Conservation (phyloP, 306 rosid genomes). For the Lathyrus tuberosus region DNA sequence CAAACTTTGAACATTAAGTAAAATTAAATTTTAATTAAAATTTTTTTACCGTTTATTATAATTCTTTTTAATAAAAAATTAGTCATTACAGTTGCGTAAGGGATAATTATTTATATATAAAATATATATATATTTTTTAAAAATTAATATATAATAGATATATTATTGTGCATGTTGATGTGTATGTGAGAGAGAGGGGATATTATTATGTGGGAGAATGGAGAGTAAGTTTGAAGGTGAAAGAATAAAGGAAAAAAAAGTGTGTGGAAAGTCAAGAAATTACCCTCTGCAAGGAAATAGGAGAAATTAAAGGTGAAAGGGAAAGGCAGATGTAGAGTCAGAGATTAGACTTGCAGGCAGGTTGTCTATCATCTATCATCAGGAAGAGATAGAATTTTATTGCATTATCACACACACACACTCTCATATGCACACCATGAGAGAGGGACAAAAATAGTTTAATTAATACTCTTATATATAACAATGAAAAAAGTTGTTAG, state of each 20-base stretch:
- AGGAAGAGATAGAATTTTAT: conserved; percentile 27
- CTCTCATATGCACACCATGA: no score
- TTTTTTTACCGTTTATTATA: no score
- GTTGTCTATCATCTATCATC: conserved; percentile 45
- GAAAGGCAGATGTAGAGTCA: conserved; percentile 54
- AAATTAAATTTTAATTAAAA: no score
- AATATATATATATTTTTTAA: conserved; percentile 7
- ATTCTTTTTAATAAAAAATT: no score
- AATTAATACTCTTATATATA: no score
- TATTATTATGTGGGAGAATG: conserved; percentile 37
- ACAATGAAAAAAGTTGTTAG: no score
- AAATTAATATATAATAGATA: conserved; percentile 32
- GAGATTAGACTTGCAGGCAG: conserved; percentile 55
- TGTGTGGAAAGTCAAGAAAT: conserved; percentile 48
- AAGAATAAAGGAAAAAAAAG: conserved; percentile 36
- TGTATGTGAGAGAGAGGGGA: not conserved
- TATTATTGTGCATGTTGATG: conserved; percentile 21
- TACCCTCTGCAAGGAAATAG: conserved; percentile 54
- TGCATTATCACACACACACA: no score
- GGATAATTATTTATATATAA: no score
- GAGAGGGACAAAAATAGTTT: no score
- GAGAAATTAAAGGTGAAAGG: conserved; percentile 47
- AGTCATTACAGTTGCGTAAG: no score
- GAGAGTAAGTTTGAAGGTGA: conserved; percentile 42
- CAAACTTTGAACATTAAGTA: no score